Conservation (phyloP, 2,329 filamentous ascomycete genomes). For the Plenodomus tracheiphilus region DNA sequence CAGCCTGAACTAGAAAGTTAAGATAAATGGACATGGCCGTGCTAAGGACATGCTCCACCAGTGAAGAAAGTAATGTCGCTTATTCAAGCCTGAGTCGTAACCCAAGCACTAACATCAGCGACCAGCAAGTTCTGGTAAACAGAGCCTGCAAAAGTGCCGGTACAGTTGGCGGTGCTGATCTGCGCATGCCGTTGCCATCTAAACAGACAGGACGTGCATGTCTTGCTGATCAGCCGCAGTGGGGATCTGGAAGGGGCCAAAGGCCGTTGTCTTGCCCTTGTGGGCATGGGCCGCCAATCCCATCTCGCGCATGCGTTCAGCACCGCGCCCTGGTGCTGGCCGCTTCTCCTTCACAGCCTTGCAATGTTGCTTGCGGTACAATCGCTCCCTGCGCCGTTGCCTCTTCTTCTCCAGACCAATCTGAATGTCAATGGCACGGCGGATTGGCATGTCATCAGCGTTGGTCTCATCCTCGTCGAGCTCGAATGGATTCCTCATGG, state of each 20-base stretch:
- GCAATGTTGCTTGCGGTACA: constrained; percentile 85
- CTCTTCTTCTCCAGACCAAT: constrained; percentile 87
- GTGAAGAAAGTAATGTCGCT: too few relatives aligned
- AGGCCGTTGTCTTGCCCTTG: constrained; percentile 49
- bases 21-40: constrained; percentile 12
- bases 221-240: constrained; percentile 35
- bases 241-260: constrained; percentile 31
- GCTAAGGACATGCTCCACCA: constrained; percentile 14
- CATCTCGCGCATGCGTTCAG: constrained; percentile 90
- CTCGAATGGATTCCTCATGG: constrained; percentile 28
- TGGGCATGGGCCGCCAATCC: constrained; percentile 83
- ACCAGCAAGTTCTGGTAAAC: constrained; percentile 38
- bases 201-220: constrained; percentile 52
- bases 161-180: constrained; percentile 43
- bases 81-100: too few relatives aligned
- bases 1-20: constrained; percentile 12
- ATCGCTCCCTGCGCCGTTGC: constrained; percentile 89
- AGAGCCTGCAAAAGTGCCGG: constrained; percentile 39
- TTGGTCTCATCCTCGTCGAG: constrained; percentile 48
- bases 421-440: constrained; percentile 97
- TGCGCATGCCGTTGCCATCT: constrained; percentile 29
- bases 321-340: constrained; percentile 75
- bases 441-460: constrained; percentile 64
- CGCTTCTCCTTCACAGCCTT: constrained; percentile 73
- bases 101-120: constrained; percentile 35